Conservation (phyloP, 495 filamentous ascomycete species). For the Antarctomyces pellizariae region DNA sequence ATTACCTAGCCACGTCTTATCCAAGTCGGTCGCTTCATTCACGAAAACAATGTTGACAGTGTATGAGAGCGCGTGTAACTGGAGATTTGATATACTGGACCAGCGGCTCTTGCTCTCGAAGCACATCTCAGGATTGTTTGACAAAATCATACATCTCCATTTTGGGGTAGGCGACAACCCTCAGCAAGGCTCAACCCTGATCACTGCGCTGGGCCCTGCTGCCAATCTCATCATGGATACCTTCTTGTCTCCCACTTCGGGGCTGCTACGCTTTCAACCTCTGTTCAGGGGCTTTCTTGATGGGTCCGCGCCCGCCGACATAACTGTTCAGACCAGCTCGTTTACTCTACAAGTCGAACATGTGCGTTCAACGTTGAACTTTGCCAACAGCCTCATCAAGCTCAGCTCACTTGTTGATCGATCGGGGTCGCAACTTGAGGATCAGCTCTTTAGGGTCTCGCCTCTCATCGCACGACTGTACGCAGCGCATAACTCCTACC, state of each 20-base stretch:
- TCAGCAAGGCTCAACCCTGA: slow-evolving; percentile 29
- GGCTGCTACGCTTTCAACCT: slow-evolving; percentile 51
- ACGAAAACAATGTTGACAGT: slow-evolving; percentile 52
- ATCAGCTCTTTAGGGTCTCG: slow-evolving; percentile 53
- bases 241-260: slow-evolving; percentile 44
- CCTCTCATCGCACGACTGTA: slow-evolving; percentile 58
- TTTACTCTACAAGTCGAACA: slow-evolving; percentile 33
- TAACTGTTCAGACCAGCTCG: slow-evolving; percentile 35
- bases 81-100: slow-evolving; percentile 49
- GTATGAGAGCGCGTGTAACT: slow-evolving; percentile 56
- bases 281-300: slow-evolving; percentile 46
- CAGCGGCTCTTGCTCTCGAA: slow-evolving; percentile 32
- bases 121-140: slow-evolving; percentile 39
- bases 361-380: slow-evolving; percentile 34
- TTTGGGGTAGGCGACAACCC: slow-evolving; percentile 36
- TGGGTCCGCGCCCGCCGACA: slow-evolving; percentile 38
- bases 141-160: slow-evolving; percentile 41
- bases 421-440: slow-evolving; percentile 40
- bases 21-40: slow-evolving; percentile 45
- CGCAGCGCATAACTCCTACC: slow-evolving; percentile 43
- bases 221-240: slow-evolving; percentile 53
- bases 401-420: slow-evolving; percentile 38
- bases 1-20: slow-evolving; percentile 53
- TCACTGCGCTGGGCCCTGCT: slow-evolving; percentile 38
- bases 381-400: slow-evolving; percentile 44